Evolutionary conservation across 352 stramenopile species (phyloP), one percentile per base, ranked within the genome.

Genomic region (Globisporangium ultimum): DNA sequence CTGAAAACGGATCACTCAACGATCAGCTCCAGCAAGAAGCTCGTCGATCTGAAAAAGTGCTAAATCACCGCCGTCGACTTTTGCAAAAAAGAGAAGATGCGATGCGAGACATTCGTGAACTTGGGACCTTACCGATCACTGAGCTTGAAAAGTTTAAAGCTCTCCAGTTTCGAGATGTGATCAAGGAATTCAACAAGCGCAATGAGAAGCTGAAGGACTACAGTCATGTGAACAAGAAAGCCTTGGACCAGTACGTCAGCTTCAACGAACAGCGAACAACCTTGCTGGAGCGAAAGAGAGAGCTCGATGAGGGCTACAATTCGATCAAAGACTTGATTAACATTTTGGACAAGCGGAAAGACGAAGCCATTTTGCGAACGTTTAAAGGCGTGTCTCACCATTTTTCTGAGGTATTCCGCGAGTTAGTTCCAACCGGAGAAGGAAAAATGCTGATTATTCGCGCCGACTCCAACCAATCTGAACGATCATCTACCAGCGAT

Each of bases 171-270:
- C 75, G 85, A 21, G 87, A 96, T 2, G 84, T 99, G 36, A 97
- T 98, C 67, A 95, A 95, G 55, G 76, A 92, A 52, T 91, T 99
- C 64, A 96, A 98, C 47, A 83, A 86, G 21, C 89, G 92, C 64
- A 99, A 97, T 58, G 97, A 98, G 40, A 92, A 98, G 54, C 74
- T 99, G 46, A 98, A 99, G 67, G 97, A 97, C 58, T 99, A 98
- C 68, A 96, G 78, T 57, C 96, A 99, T 67, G 97, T 99, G 34
- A 99, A 99, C 86, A 99, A 99, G 67, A 99, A 99, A 77, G 98
- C 98, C 0, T 89, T 99, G 48, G 96, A 99, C 70, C 98, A 99
- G 72, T 99, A 98, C 67, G 87, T 99, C 40, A 99, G 91, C 66
- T 99, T 99, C 71, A 97, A 87, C 52, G 96, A 99, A 55, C 95